These are phyloP conservation scores for Rutstroemia sp. DNA, from an alignment of 2,329 filamentous ascomycete genomes.

Conservation along the genomic window DNA sequence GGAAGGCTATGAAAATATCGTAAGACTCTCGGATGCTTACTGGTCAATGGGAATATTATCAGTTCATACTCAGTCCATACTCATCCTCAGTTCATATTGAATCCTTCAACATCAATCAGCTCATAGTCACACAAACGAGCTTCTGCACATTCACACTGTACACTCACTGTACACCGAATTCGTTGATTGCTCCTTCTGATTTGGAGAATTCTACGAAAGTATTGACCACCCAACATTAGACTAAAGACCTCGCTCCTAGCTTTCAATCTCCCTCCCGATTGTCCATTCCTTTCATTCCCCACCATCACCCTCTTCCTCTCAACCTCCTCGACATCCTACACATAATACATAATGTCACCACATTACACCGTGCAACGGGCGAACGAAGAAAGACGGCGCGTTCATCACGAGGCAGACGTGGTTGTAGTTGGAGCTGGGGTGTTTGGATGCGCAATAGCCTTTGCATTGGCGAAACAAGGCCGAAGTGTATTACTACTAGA, in stretches of 20 bases:
- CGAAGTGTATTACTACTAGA: conserved; percentile 88
- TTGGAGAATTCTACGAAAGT: not conserved
- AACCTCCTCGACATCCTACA: not conserved
- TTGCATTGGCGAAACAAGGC: conserved; percentile 78
- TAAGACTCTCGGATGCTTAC: not conserved
- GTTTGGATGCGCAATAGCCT: conserved; percentile 80
- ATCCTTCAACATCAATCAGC: not conserved
- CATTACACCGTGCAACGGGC: not conserved
- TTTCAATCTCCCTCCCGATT: not conserved
- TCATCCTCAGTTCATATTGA: not conserved
- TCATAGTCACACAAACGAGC: not conserved
- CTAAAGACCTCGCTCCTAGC: not conserved
- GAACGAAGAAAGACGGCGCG: conserved; percentile 39
- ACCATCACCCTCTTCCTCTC: not conserved
- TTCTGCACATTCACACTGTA: not conserved
- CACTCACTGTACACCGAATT: no score
- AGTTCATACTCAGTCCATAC: not conserved
- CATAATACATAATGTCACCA: conserved; percentile 1
- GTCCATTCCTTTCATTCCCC: not conserved
- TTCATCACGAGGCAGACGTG: conserved; percentile 66
- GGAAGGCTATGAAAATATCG: not conserved
- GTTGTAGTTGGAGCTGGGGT: conserved; percentile 90
- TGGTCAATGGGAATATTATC: not conserved
- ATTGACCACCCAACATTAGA: not conserved
- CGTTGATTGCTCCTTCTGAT: not conserved